Conservation (phyloP, 2,329 filamentous ascomycete genomes). For the Didymella glomerata region DNA sequence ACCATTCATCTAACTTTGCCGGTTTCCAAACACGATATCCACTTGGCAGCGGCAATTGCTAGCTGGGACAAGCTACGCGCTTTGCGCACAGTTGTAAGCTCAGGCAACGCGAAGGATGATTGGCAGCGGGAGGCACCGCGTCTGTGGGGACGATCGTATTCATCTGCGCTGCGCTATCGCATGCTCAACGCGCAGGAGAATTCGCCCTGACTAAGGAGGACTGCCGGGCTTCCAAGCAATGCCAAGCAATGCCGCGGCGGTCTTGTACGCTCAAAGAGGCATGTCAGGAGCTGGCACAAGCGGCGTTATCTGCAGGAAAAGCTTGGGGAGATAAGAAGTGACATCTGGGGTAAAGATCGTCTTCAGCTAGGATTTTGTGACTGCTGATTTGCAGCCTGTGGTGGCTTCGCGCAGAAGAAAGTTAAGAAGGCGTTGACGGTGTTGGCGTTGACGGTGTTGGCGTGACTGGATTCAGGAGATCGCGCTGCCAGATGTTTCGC, state of each 20-base stretch:
- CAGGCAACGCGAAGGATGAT: constrained; percentile 15
- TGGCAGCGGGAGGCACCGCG: constrained; percentile 17
- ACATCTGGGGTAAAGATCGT: constrained; percentile 10
- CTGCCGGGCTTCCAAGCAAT: constrained; percentile 16
- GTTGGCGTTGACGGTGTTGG: neutral
- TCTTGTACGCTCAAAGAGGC: constrained; percentile 17
- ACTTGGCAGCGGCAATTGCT: constrained; percentile 16
- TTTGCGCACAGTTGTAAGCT: neutral
- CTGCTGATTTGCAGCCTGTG: neutral
- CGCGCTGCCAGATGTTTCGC: neutral
- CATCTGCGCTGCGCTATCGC: constrained; percentile 8
- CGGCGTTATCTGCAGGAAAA: constrained; percentile 1
- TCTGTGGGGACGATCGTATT: constrained; percentile 12
- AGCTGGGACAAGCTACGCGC: neutral
- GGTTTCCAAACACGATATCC: neutral
- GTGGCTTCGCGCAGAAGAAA: constrained; percentile 1
- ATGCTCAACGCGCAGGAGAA: constrained; percentile 5
- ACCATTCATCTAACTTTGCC: constrained; percentile 13
- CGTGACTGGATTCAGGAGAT: neutral
- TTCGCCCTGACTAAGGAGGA: constrained; percentile 8
- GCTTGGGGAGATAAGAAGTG: constrained; percentile 21
- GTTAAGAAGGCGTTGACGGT: neutral
- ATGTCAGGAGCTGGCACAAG: constrained; percentile 13
- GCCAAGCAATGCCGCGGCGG: constrained; percentile 24
- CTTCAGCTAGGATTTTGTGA: neutral